phyloP scores from a whole-genome alignment of 768 basidiomycete species.

The Nidularia pulvinata region DNA sequence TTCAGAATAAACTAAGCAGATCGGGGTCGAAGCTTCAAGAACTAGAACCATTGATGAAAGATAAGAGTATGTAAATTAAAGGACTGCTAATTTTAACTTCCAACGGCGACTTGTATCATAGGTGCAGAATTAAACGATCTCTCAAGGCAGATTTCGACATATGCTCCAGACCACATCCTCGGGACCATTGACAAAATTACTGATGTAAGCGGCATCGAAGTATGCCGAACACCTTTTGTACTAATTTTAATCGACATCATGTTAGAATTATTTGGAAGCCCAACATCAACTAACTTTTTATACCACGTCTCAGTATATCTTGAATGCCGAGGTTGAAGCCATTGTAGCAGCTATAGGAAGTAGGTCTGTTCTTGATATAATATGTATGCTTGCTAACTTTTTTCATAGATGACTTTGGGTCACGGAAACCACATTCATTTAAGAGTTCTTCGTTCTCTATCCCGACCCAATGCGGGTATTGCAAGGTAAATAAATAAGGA shows the following conservation, averaged over 20 bases:
- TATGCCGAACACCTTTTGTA: neutral
- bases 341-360: slow-evolving; percentile 66
- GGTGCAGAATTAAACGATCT: slow-evolving; percentile 58
- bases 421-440: slow-evolving; percentile 71
- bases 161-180: slow-evolving; percentile 44
- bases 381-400: neutral
- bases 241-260: slow-evolving; percentile 5
- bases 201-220: slow-evolving; percentile 37
- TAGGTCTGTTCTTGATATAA: slow-evolving; percentile 21
- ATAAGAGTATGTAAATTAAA: slow-evolving; percentile 51
- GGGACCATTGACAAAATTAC: slow-evolving; percentile 59
- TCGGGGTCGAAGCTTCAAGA: slow-evolving; percentile 66
- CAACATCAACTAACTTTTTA: slow-evolving; percentile 59
- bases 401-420: slow-evolving; percentile 71
- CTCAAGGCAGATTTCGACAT: slow-evolving; percentile 40
- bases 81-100: neutral
- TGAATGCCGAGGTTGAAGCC: slow-evolving; percentile 65
- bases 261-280: slow-evolving; percentile 62
- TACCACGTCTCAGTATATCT: slow-evolving; percentile 50
- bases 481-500: slow-evolving; percentile 51
- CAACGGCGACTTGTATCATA: slow-evolving; percentile 20
- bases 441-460: slow-evolving; percentile 88
- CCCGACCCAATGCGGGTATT: slow-evolving; percentile 80
- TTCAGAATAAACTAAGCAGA: slow-evolving; percentile 76
- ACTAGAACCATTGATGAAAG: slow-evolving; percentile 49